A percentile compares a stretch with the other conserved stretches of the same genome.
phyloP scores from a whole-genome alignment of 495 filamentous ascomycete species.

The Aspergillus diversus region DNA sequence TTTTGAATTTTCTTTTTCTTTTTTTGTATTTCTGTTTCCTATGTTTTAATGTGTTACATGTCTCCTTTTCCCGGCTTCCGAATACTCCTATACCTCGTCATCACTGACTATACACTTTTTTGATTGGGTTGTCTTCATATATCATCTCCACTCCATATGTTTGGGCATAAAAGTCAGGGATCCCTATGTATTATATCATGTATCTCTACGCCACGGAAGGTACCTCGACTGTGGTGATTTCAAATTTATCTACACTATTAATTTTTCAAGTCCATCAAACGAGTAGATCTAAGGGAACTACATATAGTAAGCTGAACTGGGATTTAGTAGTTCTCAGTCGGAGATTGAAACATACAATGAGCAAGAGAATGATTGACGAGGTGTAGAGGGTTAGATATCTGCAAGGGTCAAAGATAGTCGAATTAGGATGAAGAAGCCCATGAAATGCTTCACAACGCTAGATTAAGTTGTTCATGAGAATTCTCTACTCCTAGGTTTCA shows the following conservation, averaged over 20 bases:
- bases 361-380: too few relatives aligned
- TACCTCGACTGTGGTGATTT: constrained; percentile 16
- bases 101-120: constrained; percentile 3
- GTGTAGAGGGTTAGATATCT: too few relatives aligned
- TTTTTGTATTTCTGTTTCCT: constrained; percentile 32
- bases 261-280: neutral
- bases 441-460: too few relatives aligned
- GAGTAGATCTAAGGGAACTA: too few relatives aligned
- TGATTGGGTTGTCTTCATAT: constrained; percentile 18
- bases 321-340: too few relatives aligned
- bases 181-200: constrained; percentile 36
- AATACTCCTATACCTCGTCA: constrained; percentile 18
- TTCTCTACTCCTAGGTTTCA: neutral
- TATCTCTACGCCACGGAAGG: constrained; percentile 21
- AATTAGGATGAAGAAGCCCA: too few relatives aligned
- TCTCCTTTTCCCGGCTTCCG: constrained; percentile 33
- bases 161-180: constrained; percentile 30
- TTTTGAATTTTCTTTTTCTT: constrained; percentile 33
- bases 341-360: too few relatives aligned
- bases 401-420: too few relatives aligned
- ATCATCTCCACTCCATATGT: constrained; percentile 33
- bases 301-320: too few relatives aligned
- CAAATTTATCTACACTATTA: constrained; percentile 21
- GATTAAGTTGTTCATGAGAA: too few relatives aligned
- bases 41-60: constrained; percentile 54